A percentile compares a stretch with the other conserved stretches of the same genome.
These are phyloP conservation scores for Fusarium sacchari DNA, from an alignment of 2,329 filamentous ascomycete genomes.

Conservation along the genomic window DNA sequence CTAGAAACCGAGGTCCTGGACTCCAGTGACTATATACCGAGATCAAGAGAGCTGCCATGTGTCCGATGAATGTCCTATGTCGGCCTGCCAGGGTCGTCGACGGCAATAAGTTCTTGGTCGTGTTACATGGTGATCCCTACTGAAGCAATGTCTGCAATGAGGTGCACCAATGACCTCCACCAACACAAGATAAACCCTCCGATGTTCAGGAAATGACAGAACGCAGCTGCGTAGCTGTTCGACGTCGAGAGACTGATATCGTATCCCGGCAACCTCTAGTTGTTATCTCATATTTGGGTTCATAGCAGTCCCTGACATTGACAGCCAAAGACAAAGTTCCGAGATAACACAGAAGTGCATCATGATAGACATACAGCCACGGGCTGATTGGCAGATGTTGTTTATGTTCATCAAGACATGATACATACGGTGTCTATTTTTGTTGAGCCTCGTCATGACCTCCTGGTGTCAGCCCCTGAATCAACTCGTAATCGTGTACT, in stretches of 20 bases:
- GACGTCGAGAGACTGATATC: background rate
- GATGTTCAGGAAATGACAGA: background rate
- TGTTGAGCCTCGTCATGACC: conserved; percentile 29
- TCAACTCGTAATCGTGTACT: conserved; percentile 21
- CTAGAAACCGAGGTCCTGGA: conserved; percentile 23
- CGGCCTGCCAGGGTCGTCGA: background rate
- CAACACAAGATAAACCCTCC: background rate
- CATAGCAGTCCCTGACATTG: background rate
- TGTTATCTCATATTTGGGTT: background rate
- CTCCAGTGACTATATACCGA: conserved; percentile 4
- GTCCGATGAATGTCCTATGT: conserved; percentile 13
- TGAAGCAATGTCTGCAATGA: background rate
- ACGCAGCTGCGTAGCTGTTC: background rate
- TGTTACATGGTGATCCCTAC: too few relatives aligned
- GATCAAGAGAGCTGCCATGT: conserved; percentile 10
- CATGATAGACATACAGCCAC: background rate
- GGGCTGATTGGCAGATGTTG: conserved; percentile 13
- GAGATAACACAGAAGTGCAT: conserved; percentile 15
- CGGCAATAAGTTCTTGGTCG: background rate
- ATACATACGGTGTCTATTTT: conserved; percentile 13
- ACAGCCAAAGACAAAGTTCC: conserved; percentile 1
- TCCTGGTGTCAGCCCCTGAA: conserved; percentile 8
- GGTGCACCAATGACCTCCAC: background rate
- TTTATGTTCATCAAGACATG: background rate
- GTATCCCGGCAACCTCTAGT: background rate